Evolutionary conservation across 2,329 filamentous ascomycete species (phyloP), one percentile per base, ranked within the genome.

Genomic region (Cladophialophora carrionii): DNA sequence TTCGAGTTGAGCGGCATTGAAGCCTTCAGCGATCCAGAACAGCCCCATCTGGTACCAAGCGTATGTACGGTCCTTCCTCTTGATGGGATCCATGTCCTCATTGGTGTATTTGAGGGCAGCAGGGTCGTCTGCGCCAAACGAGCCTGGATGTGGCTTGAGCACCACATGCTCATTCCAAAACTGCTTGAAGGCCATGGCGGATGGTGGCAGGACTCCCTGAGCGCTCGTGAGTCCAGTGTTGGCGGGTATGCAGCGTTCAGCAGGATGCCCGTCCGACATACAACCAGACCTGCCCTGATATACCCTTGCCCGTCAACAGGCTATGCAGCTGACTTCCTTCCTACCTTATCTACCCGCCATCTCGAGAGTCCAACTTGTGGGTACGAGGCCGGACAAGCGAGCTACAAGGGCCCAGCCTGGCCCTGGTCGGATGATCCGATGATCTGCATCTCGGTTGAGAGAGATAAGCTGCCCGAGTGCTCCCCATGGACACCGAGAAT

Each of bases 31-130:
- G 29, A 64, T 64, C 62, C 62, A 64, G 57, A 64, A 64, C 12
- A 64, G 52, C n/a, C 62, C 62, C 62, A 64, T 64, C 51, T 64
- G 62, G 57, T 64, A 64, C 62, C 62, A 64, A 26, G 53, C 57
- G 57, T 64, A 64, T 22, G 62, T 64, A 22, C 62, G 62, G 57
- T 64, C 62, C 41, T 64, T 64, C 7, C 62, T 34, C 52, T 57
- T 61, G 57, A 64, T 64, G 10, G 62, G 62, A 34, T 64, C 62
- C 62, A 64, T 64, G 41, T 64, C 62, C 37, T 61, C 57, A 32
- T 64, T 64, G 32, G 62, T 64, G 22, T 61, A 64, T 5, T 31
- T 31, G 22, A 34, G 24, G 9, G 62, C 57, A 46, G 46, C 34
- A 24, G 57, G 51, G 46, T 64, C 62, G 20, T 57, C 41, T 31